Evolutionary conservation across 1,284 basidiomycete genomes (phyloP).

Genomic region (Rhizoctonia solani): DNA sequence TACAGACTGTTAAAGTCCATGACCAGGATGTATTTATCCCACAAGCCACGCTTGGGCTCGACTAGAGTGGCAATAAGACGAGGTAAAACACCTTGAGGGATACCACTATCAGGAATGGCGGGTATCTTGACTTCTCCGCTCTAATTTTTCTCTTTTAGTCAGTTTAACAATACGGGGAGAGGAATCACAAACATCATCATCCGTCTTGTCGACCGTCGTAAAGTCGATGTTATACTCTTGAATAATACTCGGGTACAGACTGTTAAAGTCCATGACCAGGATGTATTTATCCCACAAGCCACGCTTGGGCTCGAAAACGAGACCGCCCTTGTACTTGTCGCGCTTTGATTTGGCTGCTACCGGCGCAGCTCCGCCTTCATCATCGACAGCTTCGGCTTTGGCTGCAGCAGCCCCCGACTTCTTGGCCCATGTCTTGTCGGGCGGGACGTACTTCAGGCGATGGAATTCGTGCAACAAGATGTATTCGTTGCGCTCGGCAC

Average conservation of each 20-base stretch:
- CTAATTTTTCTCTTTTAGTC: constrained; percentile 48
- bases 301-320: constrained; percentile 96
- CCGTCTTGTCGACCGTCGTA: constrained; percentile 83
- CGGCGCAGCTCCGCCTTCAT: constrained; percentile 49
- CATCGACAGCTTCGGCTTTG: constrained; percentile 67
- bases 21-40: constrained; percentile 96
- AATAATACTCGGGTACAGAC: constrained; percentile 98
- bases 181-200: constrained; percentile 58
- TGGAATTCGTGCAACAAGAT: constrained; percentile 99
- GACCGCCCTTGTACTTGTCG: constrained; percentile 98
- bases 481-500: constrained; percentile 98
- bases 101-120: constrained; percentile 77
- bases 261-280: constrained; percentile 99
- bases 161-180: constrained; percentile 21
- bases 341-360: constrained; percentile 71
- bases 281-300: constrained; percentile 97
- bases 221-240: constrained; percentile 99
- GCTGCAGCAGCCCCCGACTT: constrained; percentile 58
- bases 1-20: constrained; percentile 99
- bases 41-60: constrained; percentile 93
- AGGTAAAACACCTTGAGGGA: constrained; percentile 87
- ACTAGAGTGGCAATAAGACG: too few species aligned
- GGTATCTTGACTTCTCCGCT: constrained; percentile 85
- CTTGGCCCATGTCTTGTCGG: constrained; percentile 90
- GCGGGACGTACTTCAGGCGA: constrained; percentile 92